Conservation (phyloP, 2,329 filamentous ascomycete species). For the Hypoxylon sp. region DNA sequence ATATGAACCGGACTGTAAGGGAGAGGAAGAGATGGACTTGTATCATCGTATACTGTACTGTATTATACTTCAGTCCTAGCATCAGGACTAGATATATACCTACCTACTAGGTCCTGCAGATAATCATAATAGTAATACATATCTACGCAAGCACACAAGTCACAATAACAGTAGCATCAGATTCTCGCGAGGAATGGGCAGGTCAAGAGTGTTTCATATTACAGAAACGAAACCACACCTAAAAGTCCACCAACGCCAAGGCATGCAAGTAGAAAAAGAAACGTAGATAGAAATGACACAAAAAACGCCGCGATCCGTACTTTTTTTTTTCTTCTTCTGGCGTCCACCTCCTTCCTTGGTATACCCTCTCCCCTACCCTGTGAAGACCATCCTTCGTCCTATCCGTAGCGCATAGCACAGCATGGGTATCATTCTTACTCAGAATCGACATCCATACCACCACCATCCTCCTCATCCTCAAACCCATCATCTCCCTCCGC, state of each 20-base stretch:
- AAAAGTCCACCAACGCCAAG: conserved; percentile 43
- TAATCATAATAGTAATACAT: no score
- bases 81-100: neutral
- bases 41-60: no score
- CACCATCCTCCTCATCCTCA: no score
- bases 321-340: conserved; percentile 40
- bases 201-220: conserved; percentile 14
- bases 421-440: conserved; percentile 37
- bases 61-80: neutral
- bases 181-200: conserved; percentile 1
- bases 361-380: neutral
- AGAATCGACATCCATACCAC: conserved; percentile 56
- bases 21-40: no score
- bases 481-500: no score
- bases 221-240: conserved; percentile 19
- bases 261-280: conserved; percentile 43
- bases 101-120: no score
- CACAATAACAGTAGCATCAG: conserved; percentile 8
- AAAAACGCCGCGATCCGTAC: conserved; percentile 39
- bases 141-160: no score
- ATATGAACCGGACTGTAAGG: no score
- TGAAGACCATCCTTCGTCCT: neutral
- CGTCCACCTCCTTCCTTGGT: conserved; percentile 20
- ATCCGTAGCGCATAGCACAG: no score
- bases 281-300: conserved; percentile 21